Conservation (phyloP, 2,329 filamentous ascomycete genomes). For the Rhinocladiella mackenziei region DNA sequence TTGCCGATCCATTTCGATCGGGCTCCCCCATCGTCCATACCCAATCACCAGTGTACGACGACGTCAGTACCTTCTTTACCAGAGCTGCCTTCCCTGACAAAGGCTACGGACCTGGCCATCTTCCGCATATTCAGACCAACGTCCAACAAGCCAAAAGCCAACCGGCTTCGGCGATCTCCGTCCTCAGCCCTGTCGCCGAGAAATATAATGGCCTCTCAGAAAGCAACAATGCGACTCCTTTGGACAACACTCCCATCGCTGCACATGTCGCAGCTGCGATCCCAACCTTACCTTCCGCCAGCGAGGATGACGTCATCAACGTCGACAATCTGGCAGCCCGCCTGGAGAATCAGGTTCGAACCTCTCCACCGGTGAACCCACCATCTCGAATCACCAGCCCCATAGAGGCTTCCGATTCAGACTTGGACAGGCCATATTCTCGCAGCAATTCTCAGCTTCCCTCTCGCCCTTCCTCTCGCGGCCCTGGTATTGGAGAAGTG, state of each 20-base stretch:
- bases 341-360: conserved; percentile 5
- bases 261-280: no score
- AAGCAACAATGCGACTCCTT: conserved; percentile 20
- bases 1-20: conserved; percentile 4
- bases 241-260: conserved; percentile 20
- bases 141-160: conserved; percentile 46
- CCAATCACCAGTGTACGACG: conserved; percentile 21
- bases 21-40: conserved; percentile 17
- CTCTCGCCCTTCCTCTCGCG: conserved; percentile 18
- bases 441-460: conserved; percentile 1
- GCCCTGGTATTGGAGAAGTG: conserved; percentile 18
- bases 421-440: conserved; percentile 6
- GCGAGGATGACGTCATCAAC: conserved; percentile 3
- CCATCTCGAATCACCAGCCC: conserved; percentile 12
- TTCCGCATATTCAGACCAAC: conserved; percentile 73
- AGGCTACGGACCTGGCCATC: conserved; percentile 81
- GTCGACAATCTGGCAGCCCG: conserved; percentile 4
- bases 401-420: conserved; percentile 5
- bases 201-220: conserved; percentile 19
- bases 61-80: conserved; percentile 20
- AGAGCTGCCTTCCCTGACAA: conserved; percentile 56
- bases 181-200: conserved; percentile 23
- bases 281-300: not conserved
- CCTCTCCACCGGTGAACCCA: conserved; percentile 2
- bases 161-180: conserved; percentile 20